Evolutionary conservation across 2,329 filamentous ascomycete species (phyloP).

Genomic region (Alternaria conjuncta): DNA sequence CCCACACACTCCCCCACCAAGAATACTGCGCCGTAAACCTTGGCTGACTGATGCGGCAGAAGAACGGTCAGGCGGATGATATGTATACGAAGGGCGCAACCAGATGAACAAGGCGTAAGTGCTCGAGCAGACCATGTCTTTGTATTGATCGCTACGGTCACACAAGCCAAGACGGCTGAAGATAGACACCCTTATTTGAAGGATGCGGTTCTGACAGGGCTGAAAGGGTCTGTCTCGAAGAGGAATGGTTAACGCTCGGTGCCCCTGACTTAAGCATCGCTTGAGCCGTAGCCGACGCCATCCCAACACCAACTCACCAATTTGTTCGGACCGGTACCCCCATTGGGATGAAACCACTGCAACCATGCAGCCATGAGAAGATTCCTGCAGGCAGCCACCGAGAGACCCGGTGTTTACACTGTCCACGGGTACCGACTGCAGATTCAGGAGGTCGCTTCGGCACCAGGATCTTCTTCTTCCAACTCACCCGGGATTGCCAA

Average conservation of each 20-base stretch:
- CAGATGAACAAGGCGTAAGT: background rate
- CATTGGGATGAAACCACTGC: slow-evolving; percentile 17
- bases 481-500: background rate
- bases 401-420: background rate
- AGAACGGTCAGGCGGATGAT: background rate
- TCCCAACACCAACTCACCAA: slow-evolving; percentile 10
- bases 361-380: slow-evolving; percentile 5
- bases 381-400: slow-evolving; percentile 15
- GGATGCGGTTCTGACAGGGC: background rate
- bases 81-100: background rate
- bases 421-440: background rate
- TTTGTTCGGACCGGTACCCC: slow-evolving; percentile 10
- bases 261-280: slow-evolving; percentile 16
- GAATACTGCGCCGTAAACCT: background rate
- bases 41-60: background rate
- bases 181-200: background rate
- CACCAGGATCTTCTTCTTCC: background rate
- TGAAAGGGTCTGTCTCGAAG: background rate
- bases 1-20: background rate
- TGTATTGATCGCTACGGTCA: background rate
- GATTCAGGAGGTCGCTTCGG: background rate
- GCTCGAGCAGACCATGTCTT: background rate
- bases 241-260: slow-evolving; percentile 7
- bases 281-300: slow-evolving; percentile 10
- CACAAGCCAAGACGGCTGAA: background rate